A percentile compares a stretch with the other conserved stretches of the same genome.
phyloP scores from a whole-genome alignment of 1,284 basidiomycete species.

The Sanghuangporus sanghuang region DNA sequence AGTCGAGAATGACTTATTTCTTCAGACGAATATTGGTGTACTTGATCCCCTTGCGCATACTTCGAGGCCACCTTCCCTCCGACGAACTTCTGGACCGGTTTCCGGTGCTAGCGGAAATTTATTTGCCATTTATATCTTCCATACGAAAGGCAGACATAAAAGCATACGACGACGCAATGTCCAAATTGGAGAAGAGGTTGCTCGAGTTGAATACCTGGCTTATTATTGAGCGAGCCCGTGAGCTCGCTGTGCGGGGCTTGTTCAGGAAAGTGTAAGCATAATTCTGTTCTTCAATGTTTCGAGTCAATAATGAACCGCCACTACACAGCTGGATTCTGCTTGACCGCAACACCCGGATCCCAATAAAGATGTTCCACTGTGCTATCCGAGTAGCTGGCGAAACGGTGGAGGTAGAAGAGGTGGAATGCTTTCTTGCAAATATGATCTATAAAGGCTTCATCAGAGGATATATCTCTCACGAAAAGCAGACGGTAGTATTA shows the following conservation, averaged over 20 bases:
- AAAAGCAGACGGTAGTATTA: slow-evolving; percentile 88
- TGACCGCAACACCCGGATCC: slow-evolving; percentile 69
- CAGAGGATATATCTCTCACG: slow-evolving; percentile 94
- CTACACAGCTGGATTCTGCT: slow-evolving; percentile 68
- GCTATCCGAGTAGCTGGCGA: slow-evolving; percentile 65
- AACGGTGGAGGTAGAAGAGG: slow-evolving; percentile 66
- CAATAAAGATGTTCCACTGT: slow-evolving; percentile 71
- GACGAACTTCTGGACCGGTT: slow-evolving; percentile 62
- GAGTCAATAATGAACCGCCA: not conserved
- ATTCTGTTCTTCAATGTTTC: not conserved
- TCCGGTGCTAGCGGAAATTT: slow-evolving; percentile 70
- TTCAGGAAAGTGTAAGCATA: slow-evolving; percentile 79
- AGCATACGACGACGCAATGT: slow-evolving; percentile 77
- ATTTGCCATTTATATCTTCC: slow-evolving; percentile 75
- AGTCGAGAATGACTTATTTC: not conserved
- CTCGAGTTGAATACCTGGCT: slow-evolving; percentile 83
- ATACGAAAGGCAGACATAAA: slow-evolving; percentile 75
- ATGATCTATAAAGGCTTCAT: slow-evolving; percentile 93
- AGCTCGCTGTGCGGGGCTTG: slow-evolving; percentile 79
- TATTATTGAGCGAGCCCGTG: slow-evolving; percentile 82
- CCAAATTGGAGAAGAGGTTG: slow-evolving; percentile 59
- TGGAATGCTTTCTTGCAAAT: slow-evolving; percentile 91
- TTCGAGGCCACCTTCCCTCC: slow-evolving; percentile 82
- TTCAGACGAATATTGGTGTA: slow-evolving; percentile 82
- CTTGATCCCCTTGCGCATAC: slow-evolving; percentile 82